Evolutionary conservation across 2,329 filamentous ascomycete species (phyloP), one percentile per base, ranked within the genome.

Genomic region (Hypoxylon sp.): DNA sequence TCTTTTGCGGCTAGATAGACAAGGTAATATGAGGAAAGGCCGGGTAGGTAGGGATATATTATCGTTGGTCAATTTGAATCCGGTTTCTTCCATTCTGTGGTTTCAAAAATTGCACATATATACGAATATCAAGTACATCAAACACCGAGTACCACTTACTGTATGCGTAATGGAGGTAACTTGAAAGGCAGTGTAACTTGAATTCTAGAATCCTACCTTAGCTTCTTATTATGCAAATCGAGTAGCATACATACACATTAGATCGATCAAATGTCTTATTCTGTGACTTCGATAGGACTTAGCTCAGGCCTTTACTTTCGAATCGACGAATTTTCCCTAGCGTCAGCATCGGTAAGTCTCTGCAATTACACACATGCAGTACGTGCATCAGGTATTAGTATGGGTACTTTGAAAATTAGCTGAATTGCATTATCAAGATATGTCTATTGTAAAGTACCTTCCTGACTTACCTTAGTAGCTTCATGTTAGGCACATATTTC

Each of bases 61-160:
- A 47, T 44, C 68, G 65, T 68, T 48, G 46, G 47, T 46, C 46
- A 63, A 63, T 66, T 52, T 63, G 51, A 59, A 55, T 69, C 66
- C 69, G 66, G 66, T 69, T 71, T 71, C 62, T 69, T 50, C 66
- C 69, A 63, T 66, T 24, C 3, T 44, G 53, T 63, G 54, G 66
- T 66, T 61, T 63, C 62, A 69, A 58, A 58, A 46, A 61, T 54
- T 58, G 51, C 50, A 61, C 62, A 42, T 55, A 54, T 48, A 39
- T 51, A 61, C 65, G 54, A 66, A 68, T 66, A 63, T 57, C n/a
- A 57, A 52, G 50, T 59, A 65, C 47, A 52, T 59, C 46, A 14
- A 53, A 24, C 37, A 48, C 17, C n/a, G 67, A 39, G 67, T 65
- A 65, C 58, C 47, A 62, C 53, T 53, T 68, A 48, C 59, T 53